Conservation (phyloP, 306 rosid species). For the Lupinus albus region DNA sequence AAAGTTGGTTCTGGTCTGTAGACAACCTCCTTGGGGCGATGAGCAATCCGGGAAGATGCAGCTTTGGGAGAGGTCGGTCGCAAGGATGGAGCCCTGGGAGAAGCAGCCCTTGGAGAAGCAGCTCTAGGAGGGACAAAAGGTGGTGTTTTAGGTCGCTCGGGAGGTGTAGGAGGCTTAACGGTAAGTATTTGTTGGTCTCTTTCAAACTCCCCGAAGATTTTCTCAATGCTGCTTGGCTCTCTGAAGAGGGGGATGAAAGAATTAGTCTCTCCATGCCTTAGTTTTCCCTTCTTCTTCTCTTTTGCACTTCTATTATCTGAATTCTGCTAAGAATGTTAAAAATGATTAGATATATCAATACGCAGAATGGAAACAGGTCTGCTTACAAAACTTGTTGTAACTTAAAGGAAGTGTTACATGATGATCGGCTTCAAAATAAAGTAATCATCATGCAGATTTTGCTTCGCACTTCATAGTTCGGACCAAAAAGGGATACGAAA, state of each 20-base stretch:
- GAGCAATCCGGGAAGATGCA: conserved; percentile 54
- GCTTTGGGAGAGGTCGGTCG: conserved; percentile 61
- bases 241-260: conserved; percentile 88
- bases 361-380: not conserved
- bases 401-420: conserved; percentile 16
- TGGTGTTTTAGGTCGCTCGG: conserved; percentile 67
- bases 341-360: conserved; percentile 31
- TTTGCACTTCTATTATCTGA: conserved; percentile 69
- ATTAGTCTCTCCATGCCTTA: conserved; percentile 77
- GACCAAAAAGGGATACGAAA: not conserved
- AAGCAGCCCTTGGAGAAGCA: conserved; percentile 55
- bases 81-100: conserved; percentile 57
- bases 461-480: conserved; percentile 26
- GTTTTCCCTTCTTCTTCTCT: conserved; percentile 77
- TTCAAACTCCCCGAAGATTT: conserved; percentile 89
- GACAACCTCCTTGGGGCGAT: conserved; percentile 58
- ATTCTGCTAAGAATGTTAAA: conserved; percentile 51
- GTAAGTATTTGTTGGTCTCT: conserved; percentile 74
- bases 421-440: conserved; percentile 26
- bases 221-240: conserved; percentile 96
- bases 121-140: conserved; percentile 65
- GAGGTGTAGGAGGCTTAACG: conserved; percentile 67
- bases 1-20: conserved; percentile 82
- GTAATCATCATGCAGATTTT: conserved; percentile 25
- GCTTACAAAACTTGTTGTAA: conserved; percentile 17